Conservation (phyloP, 495 filamentous ascomycete species). For the Penicillium nucicola region DNA sequence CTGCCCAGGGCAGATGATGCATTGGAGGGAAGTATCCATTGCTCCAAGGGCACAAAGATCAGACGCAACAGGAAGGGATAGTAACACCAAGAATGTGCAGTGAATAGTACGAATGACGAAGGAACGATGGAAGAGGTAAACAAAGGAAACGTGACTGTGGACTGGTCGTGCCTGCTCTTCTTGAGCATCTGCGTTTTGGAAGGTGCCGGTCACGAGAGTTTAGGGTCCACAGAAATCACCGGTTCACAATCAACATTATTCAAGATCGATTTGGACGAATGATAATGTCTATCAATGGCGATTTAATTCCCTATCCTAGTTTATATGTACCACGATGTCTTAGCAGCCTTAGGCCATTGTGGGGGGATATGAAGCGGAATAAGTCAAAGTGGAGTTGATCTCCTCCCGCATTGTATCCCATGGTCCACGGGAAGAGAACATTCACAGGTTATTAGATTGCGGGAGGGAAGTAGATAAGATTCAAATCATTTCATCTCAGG, state of each 20-base stretch:
- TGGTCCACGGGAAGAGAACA: constrained; percentile 41
- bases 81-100: neutral
- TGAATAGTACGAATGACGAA: constrained; percentile 1
- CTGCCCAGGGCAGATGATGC: constrained; percentile 74
- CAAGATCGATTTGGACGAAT: too few species aligned
- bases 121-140: constrained; percentile 11
- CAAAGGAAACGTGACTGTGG: neutral
- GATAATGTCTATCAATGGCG: neutral
- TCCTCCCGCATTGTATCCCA: constrained; percentile 78
- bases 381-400: constrained; percentile 47
- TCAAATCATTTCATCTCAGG: neutral
- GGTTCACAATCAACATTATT: too few species aligned
- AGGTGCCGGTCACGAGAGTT: neutral
- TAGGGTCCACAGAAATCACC: too few species aligned
- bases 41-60: constrained; percentile 9
- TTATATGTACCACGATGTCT: constrained; percentile 41
- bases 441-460: constrained; percentile 71
- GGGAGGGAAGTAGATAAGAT: constrained; percentile 44
- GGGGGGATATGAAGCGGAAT: constrained; percentile 48
- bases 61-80: constrained; percentile 4
- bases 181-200: neutral
- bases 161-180: neutral
- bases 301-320: neutral
- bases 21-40: constrained; percentile 61
- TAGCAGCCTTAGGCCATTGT: constrained; percentile 41